Conservation (phyloP, 352 stramenopile species). For the Globisporangium splendens region DNA sequence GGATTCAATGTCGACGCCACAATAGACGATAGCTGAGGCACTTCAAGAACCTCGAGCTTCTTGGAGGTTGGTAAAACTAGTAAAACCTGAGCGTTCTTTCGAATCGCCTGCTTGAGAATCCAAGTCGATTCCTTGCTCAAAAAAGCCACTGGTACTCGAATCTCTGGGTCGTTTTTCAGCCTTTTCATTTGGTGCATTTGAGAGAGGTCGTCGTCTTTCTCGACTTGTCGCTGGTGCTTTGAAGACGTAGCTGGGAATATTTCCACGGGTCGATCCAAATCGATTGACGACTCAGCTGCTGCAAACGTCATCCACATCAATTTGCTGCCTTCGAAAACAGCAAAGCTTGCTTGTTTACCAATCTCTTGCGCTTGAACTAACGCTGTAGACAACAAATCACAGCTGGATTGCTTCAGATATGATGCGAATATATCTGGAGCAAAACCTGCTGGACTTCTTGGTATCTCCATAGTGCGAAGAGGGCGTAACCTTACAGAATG, state of each 20-base stretch:
- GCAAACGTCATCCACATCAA: too few species aligned
- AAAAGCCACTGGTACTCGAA: background rate
- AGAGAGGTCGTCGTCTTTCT: background rate
- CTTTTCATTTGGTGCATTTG: background rate
- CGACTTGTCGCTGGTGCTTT: too few species aligned
- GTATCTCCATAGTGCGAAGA: background rate
- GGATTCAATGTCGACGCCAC: background rate
- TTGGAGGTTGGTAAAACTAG: slow-evolving; percentile 1
- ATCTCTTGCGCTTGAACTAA: too few species aligned
- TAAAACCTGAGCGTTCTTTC: slow-evolving; percentile 9
- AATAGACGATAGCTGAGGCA: background rate
- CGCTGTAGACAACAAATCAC: too few species aligned
- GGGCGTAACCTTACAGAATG: background rate
- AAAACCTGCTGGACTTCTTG: background rate
- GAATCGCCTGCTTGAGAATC: slow-evolving; percentile 2
- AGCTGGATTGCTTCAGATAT: too few species aligned
- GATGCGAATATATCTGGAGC: background rate
- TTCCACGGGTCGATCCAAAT: background rate
- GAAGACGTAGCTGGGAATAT: background rate
- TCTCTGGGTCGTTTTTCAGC: background rate
- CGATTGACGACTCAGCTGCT: too few species aligned
- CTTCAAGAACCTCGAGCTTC: slow-evolving; percentile 4
- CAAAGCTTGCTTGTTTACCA: too few species aligned
- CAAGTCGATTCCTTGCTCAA: background rate
- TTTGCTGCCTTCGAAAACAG: too few species aligned